A percentile compares a stretch with the other conserved stretches of the same genome.
These are phyloP conservation scores for Zoysia pacifica DNA, from an alignment of 176 grass and related monocot species.

Conservation along the genomic window DNA sequence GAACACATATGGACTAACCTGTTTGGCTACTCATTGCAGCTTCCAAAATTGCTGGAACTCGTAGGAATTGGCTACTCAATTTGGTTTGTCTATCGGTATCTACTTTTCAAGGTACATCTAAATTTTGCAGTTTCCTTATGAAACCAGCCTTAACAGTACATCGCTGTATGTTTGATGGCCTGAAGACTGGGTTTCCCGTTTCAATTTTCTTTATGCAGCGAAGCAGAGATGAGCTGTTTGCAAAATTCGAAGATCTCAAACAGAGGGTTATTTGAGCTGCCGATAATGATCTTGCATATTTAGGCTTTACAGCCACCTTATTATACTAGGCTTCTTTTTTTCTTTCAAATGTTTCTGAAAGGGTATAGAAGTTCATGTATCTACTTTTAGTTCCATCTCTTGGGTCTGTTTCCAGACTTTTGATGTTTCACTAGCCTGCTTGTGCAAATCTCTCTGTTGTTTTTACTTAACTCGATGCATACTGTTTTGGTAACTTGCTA, in stretches of 20 bases:
- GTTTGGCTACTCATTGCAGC: slow-evolving; percentile 41
- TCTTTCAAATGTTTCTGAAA: slow-evolving; percentile 28
- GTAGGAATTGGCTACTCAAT: slow-evolving; percentile 59
- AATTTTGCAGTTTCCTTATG: background rate
- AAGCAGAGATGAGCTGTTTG: slow-evolving; percentile 65
- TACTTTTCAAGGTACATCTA: slow-evolving; percentile 63
- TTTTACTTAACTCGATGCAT: slow-evolving; percentile 25
- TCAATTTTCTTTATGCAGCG: slow-evolving; percentile 44
- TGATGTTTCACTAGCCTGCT: background rate
- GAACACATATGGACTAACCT: slow-evolving; percentile 24
- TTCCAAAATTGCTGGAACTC: slow-evolving; percentile 77
- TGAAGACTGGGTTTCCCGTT: background rate
- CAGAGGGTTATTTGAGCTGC: slow-evolving; percentile 45
- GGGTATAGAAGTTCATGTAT: slow-evolving; percentile 27
- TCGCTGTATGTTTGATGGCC: background rate
- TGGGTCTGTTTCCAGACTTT: slow-evolving; percentile 19
- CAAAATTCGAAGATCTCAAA: slow-evolving; percentile 50
- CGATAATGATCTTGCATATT: slow-evolving; percentile 29
- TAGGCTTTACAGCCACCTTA: slow-evolving; percentile 36
- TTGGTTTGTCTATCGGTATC: slow-evolving; percentile 59
- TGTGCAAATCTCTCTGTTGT: background rate
- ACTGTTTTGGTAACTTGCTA: background rate
- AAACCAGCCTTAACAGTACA: background rate
- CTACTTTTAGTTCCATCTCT: slow-evolving; percentile 10
- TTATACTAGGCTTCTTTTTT: slow-evolving; percentile 37